Evolutionary conservation across 805 yeast species (phyloP).

Genomic region (Metschnikowia vanudenii): DNA sequence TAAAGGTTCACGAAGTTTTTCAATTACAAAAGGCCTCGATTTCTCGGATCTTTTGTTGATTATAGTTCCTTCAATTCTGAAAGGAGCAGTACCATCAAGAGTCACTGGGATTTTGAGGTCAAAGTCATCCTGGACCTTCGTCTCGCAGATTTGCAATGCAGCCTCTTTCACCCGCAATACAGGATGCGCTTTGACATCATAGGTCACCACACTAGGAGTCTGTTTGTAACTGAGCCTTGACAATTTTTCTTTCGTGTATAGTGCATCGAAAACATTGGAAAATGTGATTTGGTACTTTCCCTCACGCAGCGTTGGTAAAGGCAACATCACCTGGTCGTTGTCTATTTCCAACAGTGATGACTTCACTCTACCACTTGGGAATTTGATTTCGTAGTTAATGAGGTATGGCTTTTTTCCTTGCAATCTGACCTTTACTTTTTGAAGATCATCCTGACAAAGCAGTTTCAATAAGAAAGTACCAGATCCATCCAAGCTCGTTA

Average conservation of each 20-base stretch:
- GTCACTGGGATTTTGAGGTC: constrained; percentile 48
- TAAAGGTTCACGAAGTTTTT: constrained; percentile 36
- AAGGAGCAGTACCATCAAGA: constrained; percentile 63
- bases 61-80: constrained; percentile 53
- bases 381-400: constrained; percentile 60
- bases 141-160: constrained; percentile 47
- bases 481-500: neutral
- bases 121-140: constrained; percentile 27
- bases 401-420: constrained; percentile 65
- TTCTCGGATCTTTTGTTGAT: constrained; percentile 60
- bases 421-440: constrained; percentile 38
- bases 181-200: constrained; percentile 62
- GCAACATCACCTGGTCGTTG: constrained; percentile 28
- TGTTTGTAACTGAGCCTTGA: constrained; percentile 4
- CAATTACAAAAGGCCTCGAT: constrained; percentile 45
- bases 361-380: constrained; percentile 54
- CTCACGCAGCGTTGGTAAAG: constrained; percentile 39
- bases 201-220: constrained; percentile 23
- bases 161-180: constrained; percentile 48
- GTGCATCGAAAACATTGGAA: constrained; percentile 61
- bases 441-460: constrained; percentile 32
- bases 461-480: constrained; percentile 24
- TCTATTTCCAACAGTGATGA: constrained; percentile 33
- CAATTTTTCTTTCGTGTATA: constrained; percentile 47
- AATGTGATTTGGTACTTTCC: constrained; percentile 67